phyloP scores from a whole-genome alignment of 2,329 filamentous ascomycete genomes.

The Penicillium expansum region DNA sequence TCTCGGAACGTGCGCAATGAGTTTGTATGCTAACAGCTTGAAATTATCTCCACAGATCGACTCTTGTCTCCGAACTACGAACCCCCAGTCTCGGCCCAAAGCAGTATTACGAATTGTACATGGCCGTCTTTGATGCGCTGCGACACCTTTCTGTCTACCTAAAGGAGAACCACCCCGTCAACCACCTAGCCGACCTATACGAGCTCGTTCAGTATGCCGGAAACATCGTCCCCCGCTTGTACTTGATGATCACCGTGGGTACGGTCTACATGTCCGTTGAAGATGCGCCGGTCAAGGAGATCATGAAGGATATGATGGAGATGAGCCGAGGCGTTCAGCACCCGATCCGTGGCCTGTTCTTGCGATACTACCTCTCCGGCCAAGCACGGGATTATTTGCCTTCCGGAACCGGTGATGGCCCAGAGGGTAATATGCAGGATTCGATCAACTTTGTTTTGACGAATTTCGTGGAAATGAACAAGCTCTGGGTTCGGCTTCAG shows the following conservation, averaged over 20 bases:
- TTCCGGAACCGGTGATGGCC: constrained; percentile 76
- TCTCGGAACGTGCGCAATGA: constrained; percentile 14
- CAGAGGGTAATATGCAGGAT: constrained; percentile 92
- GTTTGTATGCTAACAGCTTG: constrained; percentile 15
- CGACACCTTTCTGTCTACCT: constrained; percentile 95
- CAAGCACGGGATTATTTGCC: constrained; percentile 90
- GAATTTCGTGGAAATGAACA: constrained; percentile 99
- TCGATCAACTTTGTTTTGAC: constrained; percentile 97
- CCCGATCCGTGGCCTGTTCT: constrained; percentile 88
- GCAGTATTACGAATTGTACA: constrained; percentile 99
- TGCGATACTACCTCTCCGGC: constrained; percentile 93
- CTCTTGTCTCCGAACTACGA: constrained; percentile 94
- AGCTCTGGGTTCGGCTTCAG: constrained; percentile 95
- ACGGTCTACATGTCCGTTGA: constrained; percentile 99
- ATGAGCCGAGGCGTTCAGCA: constrained; percentile 99
- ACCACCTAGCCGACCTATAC: constrained; percentile 96
- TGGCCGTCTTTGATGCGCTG: constrained; percentile 97
- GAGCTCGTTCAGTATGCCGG: constrained; percentile 97
- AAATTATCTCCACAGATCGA: constrained; percentile 64
- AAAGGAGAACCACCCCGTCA: constrained; percentile 94
- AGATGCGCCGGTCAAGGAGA: constrained; percentile 97
- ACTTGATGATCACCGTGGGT: constrained; percentile 98
- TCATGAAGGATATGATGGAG: constrained; percentile 99
- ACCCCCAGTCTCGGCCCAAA: constrained; percentile 97
- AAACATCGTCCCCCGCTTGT: constrained; percentile 93